Conservation (phyloP, 805 yeast species). For the Candida corydali region DNA sequence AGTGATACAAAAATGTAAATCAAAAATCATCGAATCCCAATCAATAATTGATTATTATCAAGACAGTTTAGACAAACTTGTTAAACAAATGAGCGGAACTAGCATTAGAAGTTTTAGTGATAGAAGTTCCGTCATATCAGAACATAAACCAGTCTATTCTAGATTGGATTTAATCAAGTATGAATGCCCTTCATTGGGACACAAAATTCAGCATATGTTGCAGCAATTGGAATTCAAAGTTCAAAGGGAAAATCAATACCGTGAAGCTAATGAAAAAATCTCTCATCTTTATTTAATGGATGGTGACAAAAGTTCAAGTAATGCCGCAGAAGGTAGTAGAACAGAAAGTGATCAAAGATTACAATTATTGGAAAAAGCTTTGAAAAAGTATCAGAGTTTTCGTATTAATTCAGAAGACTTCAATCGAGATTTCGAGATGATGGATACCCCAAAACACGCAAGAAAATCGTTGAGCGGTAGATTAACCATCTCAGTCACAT, state of each 20-base stretch:
- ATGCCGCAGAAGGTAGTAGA: constrained; percentile 86
- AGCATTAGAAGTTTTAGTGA: neutral
- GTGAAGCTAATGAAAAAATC: constrained; percentile 87
- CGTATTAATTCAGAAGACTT: constrained; percentile 69
- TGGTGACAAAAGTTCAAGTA: constrained; percentile 81
- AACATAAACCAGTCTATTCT: constrained; percentile 47
- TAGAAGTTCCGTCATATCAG: constrained; percentile 7
- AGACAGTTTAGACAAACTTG: constrained; percentile 65
- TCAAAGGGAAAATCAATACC: constrained; percentile 90
- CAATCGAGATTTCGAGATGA: constrained; percentile 59
- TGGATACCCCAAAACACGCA: constrained; percentile 68
- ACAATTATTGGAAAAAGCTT: constrained; percentile 73
- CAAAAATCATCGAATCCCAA: constrained; percentile 86
- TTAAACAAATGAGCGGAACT: constrained; percentile 22
- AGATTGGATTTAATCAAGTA: constrained; percentile 81
- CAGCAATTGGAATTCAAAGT: constrained; percentile 92
- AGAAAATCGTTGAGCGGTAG: constrained; percentile 83
- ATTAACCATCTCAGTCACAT: constrained; percentile 65
- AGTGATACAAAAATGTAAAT: constrained; percentile 87
- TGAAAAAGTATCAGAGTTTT: constrained; percentile 86
- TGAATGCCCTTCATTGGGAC: constrained; percentile 93
- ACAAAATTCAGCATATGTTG: constrained; percentile 90
- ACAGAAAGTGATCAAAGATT: constrained; percentile 82
- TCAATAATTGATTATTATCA: constrained; percentile 86
- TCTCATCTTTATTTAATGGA: constrained; percentile 82